Evolutionary conservation across 208 protist genomes (phyloP), one percentile per base, ranked within the genome.

Genomic region (Wallacemonas sp.): DNA sequence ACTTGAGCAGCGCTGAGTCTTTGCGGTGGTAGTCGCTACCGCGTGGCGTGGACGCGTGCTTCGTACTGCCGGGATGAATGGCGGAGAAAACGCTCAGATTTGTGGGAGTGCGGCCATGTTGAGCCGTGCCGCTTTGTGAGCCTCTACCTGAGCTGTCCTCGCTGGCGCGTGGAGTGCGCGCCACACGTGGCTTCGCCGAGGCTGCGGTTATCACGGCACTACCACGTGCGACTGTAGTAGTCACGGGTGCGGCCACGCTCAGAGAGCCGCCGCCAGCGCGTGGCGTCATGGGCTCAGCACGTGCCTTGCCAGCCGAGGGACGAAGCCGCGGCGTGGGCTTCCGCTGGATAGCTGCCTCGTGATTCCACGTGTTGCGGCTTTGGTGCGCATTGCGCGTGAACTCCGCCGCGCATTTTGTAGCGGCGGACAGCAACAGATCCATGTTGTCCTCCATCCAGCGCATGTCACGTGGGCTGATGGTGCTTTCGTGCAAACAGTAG

Each of bases 291-390:
- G 39, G 37, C 30, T 52, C 41, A 38, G 22, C 36, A 15, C 30
- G 26, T 3, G 33, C n/a, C 58, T 44, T 66, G 27, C 45, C 57
- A 30, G 73, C 63, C 10, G 63, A 61, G 26, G 39, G 70, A 22
- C 61, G 67, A 24, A 76, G 60, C 12, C 52, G 63, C 8, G 76
- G 71, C 0, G 76, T 78, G 5, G 66, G 64, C 38, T 70, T 81
- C 22, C 76, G 41, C 71, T 82, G 77, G 50, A 82, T 34, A 17
- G 74, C 63, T 12, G 75, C 68, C 58, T 73, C 66, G 53, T 66
- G 66, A 46, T 65, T 76, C 63, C 68, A 78, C 19, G 48, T 60
- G 19, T 15, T 64, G 32, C 68, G 39, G 24, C 38, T 72, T 15
- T 57, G 22, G 9, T 42, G 38, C 30, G 30, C 26, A 12, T 27